Conservation (phyloP, 2,329 filamentous ascomycete genomes). For the Colletotrichum truncatum region DNA sequence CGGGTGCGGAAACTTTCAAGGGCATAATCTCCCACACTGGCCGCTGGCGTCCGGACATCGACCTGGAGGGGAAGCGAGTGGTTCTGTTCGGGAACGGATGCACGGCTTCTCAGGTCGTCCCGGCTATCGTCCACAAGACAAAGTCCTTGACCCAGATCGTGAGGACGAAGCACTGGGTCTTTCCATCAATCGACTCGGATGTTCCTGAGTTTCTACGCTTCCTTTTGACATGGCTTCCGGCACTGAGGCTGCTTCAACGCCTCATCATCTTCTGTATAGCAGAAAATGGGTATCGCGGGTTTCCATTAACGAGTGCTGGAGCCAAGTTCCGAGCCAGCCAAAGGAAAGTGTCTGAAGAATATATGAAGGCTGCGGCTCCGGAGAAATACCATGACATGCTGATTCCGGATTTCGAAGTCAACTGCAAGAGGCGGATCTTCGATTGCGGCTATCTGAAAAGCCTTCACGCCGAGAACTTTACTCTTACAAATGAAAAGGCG, state of each 20-base stretch:
- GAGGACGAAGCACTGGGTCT: slow-evolving; percentile 53
- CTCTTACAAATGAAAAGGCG: slow-evolving; percentile 56
- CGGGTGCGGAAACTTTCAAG: slow-evolving; percentile 58
- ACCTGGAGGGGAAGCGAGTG: slow-evolving; percentile 56
- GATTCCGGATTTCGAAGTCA: slow-evolving; percentile 69
- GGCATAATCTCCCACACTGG: slow-evolving; percentile 65
- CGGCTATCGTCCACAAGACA: slow-evolving; percentile 48
- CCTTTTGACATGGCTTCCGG: slow-evolving; percentile 59
- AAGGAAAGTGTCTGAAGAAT: slow-evolving; percentile 49
- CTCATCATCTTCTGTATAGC: slow-evolving; percentile 50
- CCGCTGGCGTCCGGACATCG: slow-evolving; percentile 61
- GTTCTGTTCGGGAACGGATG: slow-evolving; percentile 64
- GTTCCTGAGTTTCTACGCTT: slow-evolving; percentile 30
- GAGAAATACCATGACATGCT: slow-evolving; percentile 69
- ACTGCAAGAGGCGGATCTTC: slow-evolving; percentile 71
- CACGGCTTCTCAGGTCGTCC: slow-evolving; percentile 62
- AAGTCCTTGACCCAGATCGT: slow-evolving; percentile 45
- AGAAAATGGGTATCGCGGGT: slow-evolving; percentile 47
- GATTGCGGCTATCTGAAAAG: slow-evolving; percentile 64
- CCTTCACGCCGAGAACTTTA: slow-evolving; percentile 58
- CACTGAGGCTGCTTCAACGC: slow-evolving; percentile 48
- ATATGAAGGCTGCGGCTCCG: slow-evolving; percentile 56
- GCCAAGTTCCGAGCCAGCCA: slow-evolving; percentile 43
- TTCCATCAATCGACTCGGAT: slow-evolving; percentile 40
- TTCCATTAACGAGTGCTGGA: background rate